Evolutionary conservation across 2,329 filamentous ascomycete species (phyloP), one percentile per base, ranked within the genome.

Genomic region (Scytalidium lignicola): DNA sequence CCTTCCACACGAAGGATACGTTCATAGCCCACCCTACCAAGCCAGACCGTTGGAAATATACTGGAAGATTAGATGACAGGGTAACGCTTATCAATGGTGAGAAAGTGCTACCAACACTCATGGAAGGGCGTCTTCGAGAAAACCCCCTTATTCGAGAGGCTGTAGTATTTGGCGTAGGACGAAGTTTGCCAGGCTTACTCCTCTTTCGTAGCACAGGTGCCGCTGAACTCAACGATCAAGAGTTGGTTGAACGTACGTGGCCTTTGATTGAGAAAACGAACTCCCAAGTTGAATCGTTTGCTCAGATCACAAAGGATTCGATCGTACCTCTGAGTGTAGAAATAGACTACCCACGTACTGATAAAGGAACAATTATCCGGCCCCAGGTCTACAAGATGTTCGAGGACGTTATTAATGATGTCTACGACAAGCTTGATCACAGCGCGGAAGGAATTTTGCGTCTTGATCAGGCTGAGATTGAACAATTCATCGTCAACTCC

Each of bases 131-230:
- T 0, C 72, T 83, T 6, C 68, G 78, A 3, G 72, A 79, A 47
- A 69, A 76, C 43, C 65, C 69, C 3, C 62, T 73, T 0, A 76
- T 84, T 0, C 66, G 72, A 9, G 80, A 83, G 47, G 74, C 73
- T 0, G 65, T 80, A 3, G 72, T 80, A 0, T 82, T 82, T 51
- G 80, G 80, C 0, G 70, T 72, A 1, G 77, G 74, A 4, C 71
- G 69, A 41, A 67, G 71, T 0, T 68, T 74, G 21, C 75, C 76
- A 0, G 80, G 79, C 1, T 56, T 80, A 6, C 54, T 82, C 12
- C 64, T 83, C 13, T 65, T 83, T 22, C 71, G 73, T 21, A 68
- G 71, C 13, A 70, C 74, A 17, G 62, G 66, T 2, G 71, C 71
- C 1, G 58, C 59, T 0, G 51, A 66, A 0, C 60, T 77, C 45